Evolutionary conservation across 768 basidiomycete species (phyloP).

Genomic region (Suillus sp.): DNA sequence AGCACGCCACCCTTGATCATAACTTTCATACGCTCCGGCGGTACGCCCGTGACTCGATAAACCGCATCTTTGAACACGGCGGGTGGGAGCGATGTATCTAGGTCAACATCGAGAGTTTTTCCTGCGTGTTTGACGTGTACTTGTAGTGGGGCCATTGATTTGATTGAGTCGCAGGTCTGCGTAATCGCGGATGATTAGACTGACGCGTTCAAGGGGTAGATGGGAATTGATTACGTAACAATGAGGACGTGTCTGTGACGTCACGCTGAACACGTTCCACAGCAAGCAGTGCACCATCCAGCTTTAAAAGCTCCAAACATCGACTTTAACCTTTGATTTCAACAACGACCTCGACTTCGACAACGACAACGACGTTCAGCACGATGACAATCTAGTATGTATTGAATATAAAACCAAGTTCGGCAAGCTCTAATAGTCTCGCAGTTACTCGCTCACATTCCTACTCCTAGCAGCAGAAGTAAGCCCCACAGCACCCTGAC

Average conservation of each 20-base stretch:
- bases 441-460: conserved; percentile 80
- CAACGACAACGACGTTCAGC: conserved; percentile 5
- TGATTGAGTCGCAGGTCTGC: conserved; percentile 15
- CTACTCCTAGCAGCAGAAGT: conserved; percentile 78
- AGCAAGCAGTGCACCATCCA: neutral
- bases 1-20: conserved; percentile 92
- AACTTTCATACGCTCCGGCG: conserved; percentile 92
- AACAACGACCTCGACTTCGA: neutral
- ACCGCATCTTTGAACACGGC: conserved; percentile 81
- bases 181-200: conserved; percentile 11
- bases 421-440: neutral
- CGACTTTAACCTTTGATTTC: neutral
- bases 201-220: conserved; percentile 20
- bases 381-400: conserved; percentile 54
- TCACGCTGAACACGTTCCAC: conserved; percentile 30
- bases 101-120: conserved; percentile 67
- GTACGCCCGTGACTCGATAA: conserved; percentile 82
- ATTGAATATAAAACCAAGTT: neutral
- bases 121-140: conserved; percentile 92
- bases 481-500: conserved; percentile 10
- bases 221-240: conserved; percentile 36
- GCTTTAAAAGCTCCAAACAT: neutral
- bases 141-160: conserved; percentile 60
- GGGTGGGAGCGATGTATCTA: conserved; percentile 73
- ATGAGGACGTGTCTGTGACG: conserved; percentile 20